Evolutionary conservation across 768 basidiomycete species (phyloP).

Genomic region (Mycena vitilis): DNA sequence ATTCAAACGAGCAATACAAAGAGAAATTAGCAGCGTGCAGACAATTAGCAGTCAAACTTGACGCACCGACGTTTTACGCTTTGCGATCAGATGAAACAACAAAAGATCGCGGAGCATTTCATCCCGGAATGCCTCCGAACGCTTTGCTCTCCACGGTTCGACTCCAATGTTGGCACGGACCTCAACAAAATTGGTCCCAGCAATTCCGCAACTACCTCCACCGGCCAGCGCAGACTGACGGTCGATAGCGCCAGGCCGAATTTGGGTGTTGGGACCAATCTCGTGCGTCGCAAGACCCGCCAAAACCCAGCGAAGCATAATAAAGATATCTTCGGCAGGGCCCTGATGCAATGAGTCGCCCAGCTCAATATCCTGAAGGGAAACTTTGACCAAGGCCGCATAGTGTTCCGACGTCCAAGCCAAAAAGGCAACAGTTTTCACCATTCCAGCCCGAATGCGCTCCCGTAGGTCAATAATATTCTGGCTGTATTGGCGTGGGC

Average conservation of each 20-base stretch:
- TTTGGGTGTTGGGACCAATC: neutral
- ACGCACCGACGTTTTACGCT: no score
- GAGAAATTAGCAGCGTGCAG: no score
- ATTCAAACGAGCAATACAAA: no score
- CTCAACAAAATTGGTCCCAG: neutral
- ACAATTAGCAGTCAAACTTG: no score
- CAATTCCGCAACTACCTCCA: constrained; percentile 5
- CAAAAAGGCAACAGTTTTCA: neutral
- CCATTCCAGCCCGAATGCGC: constrained; percentile 5
- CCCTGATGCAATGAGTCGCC: constrained; percentile 11
- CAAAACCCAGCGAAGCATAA: constrained; percentile 9
- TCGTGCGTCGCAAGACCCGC: neutral
- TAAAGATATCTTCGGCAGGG: neutral
- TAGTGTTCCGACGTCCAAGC: constrained; percentile 4
- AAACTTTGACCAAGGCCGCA: neutral
- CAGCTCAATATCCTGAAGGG: neutral
- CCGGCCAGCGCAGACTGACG: neutral
- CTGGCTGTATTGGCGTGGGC: neutral
- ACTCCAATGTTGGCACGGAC: no score
- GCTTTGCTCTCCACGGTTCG: no score
- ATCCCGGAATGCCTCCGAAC: no score
- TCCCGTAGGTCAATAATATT: neutral
- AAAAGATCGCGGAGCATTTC: no score
- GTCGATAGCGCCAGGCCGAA: neutral
- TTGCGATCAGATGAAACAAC: no score